Conservation (phyloP, 306 rosid species). For the Vigna hirtella region DNA sequence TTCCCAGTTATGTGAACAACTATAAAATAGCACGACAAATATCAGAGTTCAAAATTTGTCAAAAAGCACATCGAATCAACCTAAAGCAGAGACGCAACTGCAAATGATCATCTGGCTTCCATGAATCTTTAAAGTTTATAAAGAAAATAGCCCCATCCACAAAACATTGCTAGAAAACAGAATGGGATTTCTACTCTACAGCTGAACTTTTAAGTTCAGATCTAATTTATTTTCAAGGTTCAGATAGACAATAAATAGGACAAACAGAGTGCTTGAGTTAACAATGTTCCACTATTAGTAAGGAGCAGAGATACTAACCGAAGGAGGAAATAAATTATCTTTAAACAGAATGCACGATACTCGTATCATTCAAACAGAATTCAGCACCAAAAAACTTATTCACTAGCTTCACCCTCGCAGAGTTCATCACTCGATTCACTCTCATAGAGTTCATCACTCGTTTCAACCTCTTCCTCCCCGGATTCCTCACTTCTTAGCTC, state of each 20-base stretch:
- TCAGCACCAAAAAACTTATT: conserved; percentile 49
- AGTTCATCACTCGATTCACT: conserved; percentile 41
- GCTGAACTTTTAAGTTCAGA: neutral
- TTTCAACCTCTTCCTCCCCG: conserved; percentile 52
- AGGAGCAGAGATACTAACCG: conserved; percentile 40
- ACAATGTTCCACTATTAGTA: neutral
- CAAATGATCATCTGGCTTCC: neutral
- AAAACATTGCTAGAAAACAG: neutral
- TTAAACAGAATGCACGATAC: conserved; percentile 9
- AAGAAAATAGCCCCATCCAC: neutral
- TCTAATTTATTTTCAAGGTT: neutral
- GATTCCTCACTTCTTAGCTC: conserved; percentile 51
- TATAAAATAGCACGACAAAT: conserved; percentile 8
- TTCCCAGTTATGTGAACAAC: conserved; percentile 17
- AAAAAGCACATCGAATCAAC: conserved; percentile 32
- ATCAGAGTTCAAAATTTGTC: conserved; percentile 14
- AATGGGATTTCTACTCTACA: neutral
- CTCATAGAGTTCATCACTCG: conserved; percentile 53
- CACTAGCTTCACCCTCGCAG: conserved; percentile 46
- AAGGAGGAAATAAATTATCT: neutral
- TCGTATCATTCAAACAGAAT: conserved; percentile 30
- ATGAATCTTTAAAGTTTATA: neutral
- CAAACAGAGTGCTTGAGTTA: neutral
- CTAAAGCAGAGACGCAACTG: conserved; percentile 22
- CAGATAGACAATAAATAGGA: neutral